Base-by-base conservation (phyloP, 768 basidiomycete species). In the Amanita exitialis region DNA sequence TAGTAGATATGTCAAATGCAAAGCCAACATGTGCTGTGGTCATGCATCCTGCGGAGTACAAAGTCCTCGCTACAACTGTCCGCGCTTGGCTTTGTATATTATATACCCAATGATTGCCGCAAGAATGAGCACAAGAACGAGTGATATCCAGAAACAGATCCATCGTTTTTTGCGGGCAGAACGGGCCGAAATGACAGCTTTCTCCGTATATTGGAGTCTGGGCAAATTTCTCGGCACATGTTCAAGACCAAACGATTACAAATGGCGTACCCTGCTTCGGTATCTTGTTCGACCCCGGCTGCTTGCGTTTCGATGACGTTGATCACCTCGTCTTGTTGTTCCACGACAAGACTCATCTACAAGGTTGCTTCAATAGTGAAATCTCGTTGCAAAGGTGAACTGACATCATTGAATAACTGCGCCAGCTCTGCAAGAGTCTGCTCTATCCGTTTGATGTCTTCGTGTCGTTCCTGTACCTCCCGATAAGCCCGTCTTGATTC, bases 391-490 rank as follows among this genome's bases (percentile, higher is more conserved):
- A 5, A 18, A 13, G 44, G 21, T 37, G n/a, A 4, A 71, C 82
- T 38, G 50, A 91, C 90, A 63, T 99, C 95, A 63, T 92, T 92
- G 74, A 97, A 96, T 58, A 99, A 73, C 61, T 95, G 91, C 8
- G 92, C 94, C 41, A 98, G 79, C 68, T 98, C 91, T 12, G 82
- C 83, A 41, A 99, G 71, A 8, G 94, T 98, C 68, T 79, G 78
- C 66, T 97, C 95, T 60, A 99, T 98, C 61, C 86, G 86, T 67
- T 91, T 83, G 66, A 99, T 90, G 59, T 99, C 94, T 64, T 87
- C 88, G 62, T 98, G 93, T 54, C 95, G 85, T 60, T 86, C 89
- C 70, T 98, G 95, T n/a, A 97, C 95, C 63, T 99, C 95, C 47
- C 84, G 81, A 67, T 94, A 96, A 3, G 94, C 93, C 8, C 86